These are phyloP conservation scores for Casuarina glauca DNA, from an alignment of 306 rosid species.

Conservation along the genomic window DNA sequence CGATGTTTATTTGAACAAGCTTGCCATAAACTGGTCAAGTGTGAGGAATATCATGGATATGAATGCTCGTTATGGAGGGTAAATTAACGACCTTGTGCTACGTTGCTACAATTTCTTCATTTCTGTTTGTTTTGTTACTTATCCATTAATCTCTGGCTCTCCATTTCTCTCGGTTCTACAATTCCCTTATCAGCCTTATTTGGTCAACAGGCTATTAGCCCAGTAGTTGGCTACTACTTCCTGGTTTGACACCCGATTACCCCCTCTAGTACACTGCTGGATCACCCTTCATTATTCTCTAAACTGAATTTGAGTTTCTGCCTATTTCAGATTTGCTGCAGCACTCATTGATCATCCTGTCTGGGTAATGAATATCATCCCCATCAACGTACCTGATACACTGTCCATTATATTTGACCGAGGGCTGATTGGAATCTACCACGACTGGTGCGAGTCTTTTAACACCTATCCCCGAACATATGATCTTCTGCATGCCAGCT, in stretches of 20 bases:
- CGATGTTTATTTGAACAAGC: conserved; percentile 48
- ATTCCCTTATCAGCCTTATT: background rate
- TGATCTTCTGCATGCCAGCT: conserved; percentile 83
- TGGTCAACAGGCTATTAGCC: background rate
- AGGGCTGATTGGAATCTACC: conserved; percentile 87
- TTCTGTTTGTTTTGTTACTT: background rate
- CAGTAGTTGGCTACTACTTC: too few relatives aligned
- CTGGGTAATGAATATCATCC: conserved; percentile 93
- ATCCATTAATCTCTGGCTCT: background rate
- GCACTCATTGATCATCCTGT: conserved; percentile 72
- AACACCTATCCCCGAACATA: conserved; percentile 87
- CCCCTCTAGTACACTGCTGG: background rate
- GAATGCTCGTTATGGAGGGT: conserved; percentile 99
- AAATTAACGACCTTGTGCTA: conserved; percentile 22
- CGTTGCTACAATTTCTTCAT: background rate
- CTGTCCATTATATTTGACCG: conserved; percentile 68
- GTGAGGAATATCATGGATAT: conserved; percentile 90
- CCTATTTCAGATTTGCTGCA: conserved; percentile 74
- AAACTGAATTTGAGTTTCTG: conserved; percentile 19
- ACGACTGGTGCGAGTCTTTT: conserved; percentile 96
- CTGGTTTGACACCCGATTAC: too few relatives aligned
- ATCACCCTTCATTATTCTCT: background rate
- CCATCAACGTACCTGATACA: conserved; percentile 68
- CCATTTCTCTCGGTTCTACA: background rate
- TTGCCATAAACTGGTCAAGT: conserved; percentile 66